A percentile compares a stretch with the other conserved stretches of the same genome.
Conservation (phyloP, 306 rosid genomes). For the Sicyos edulis region DNA sequence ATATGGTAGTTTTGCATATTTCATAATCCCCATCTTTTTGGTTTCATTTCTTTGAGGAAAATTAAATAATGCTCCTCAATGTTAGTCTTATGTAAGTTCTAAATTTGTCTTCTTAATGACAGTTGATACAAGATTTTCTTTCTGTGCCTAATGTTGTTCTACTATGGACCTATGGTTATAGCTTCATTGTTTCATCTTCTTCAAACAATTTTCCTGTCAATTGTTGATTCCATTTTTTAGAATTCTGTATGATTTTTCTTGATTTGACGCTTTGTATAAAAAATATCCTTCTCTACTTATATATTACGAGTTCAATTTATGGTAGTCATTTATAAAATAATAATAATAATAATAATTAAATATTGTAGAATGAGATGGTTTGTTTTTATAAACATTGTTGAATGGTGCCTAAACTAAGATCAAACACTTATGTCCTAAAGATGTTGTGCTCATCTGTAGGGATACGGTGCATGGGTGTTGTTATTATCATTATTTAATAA, state of each 20-base stretch:
- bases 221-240: not conserved
- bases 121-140: not conserved
- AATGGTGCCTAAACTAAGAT: no score
- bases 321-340: no score
- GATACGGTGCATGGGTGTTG: not conserved
- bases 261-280: not conserved
- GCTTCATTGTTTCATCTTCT: not conserved
- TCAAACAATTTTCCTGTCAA: not conserved
- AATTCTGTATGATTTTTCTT: not conserved
- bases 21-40: not conserved
- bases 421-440: no score
- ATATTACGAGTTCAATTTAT: no score
- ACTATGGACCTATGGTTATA: not conserved
- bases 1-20: slow-evolving; percentile 9
- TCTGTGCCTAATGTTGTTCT: not conserved
- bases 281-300: not conserved
- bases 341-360: no score
- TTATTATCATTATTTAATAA: no score
- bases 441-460: not conserved
- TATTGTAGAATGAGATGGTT: no score
- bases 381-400: no score
- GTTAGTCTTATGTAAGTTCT: not conserved
- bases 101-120: not conserved
- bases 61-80: not conserved
- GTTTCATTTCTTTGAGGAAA: not conserved